Base-by-base conservation (phyloP, 2,329 filamentous ascomycete species). In the Cryphonectria nitschkei region DNA sequence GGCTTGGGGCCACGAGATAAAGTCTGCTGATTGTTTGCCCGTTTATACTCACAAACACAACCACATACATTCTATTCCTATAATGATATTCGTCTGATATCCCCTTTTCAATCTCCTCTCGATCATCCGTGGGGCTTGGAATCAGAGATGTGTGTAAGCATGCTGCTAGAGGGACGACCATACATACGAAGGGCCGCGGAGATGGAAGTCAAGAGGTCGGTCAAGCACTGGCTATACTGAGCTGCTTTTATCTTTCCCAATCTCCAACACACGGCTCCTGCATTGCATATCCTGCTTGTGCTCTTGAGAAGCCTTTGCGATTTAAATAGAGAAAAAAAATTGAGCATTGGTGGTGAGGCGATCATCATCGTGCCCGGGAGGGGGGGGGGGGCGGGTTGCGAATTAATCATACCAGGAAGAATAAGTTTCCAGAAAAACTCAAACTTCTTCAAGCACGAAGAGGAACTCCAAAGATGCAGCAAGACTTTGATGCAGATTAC, bases 41-140 rank as follows among this genome's bases (percentile, higher is more conserved):
- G 29, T 7, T 60, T 43, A 37, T 13, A 61, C 26, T 26, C 37
- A 19, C 43, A 39, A 41, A 63, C 37, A 54, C 22, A 41, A 32
- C 32, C 39, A 54, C 22, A 26, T 69, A 69, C 52, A 69, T 71
- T 71, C 69, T 68, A 71, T 71, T 71, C 69, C 66, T 67, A 71
- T 71, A 71, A 71, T 71, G 69, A 67, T 60, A 71, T 71, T 71
- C 43, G 37, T 61, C 68, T 68, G 56, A 68, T 68, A 62, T 61
- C 61, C 66, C 46, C 62, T 32, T 16, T 32, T 37, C 29, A 26
- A 39, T 16, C 39, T 46, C n/a, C 61, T 43, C 29, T 14, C 26
- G 22, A 22, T 4, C 19, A 22, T 37, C 62, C 14, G 6, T 46
- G 14, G 46, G 22, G 62, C 46, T 11, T 19, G 43, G 14, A 22